These are phyloP conservation scores for Aphanoascus verrucosus DNA, from an alignment of 2,329 filamentous ascomycete species.

Conservation along the genomic window DNA sequence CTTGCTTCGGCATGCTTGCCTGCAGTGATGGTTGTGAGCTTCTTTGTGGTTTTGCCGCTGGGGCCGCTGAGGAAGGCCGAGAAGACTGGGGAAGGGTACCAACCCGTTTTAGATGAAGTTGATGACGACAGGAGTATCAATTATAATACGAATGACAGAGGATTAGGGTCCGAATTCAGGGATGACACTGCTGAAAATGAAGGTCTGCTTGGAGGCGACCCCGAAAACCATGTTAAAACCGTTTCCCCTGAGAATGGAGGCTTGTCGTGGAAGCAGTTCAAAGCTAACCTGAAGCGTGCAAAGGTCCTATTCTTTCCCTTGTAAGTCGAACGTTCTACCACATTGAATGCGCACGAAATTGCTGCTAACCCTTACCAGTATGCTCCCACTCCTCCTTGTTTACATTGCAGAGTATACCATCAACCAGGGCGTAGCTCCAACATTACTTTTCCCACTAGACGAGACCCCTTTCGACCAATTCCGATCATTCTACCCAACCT, in stretches of 20 bases:
- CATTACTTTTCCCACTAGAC: conserved; percentile 70
- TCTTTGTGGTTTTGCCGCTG: conserved; percentile 68
- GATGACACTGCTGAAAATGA: conserved; percentile 23
- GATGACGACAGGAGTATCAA: conserved; percentile 16
- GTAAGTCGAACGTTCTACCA: conserved; percentile 31
- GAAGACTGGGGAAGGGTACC: conserved; percentile 42
- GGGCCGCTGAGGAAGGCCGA: conserved; percentile 48
- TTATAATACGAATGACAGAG: conserved; percentile 11
- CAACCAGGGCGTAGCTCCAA: conserved; percentile 87
- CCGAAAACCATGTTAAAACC: conserved; percentile 2
- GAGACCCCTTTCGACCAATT: conserved; percentile 68
- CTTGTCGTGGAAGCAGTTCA: conserved; percentile 31
- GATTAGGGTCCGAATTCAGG: conserved; percentile 25
- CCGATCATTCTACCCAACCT: conserved; percentile 86
- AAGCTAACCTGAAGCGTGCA: conserved; percentile 52
- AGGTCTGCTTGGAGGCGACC: conserved; percentile 23
- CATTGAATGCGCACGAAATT: not conserved
- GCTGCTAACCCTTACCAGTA: conserved; percentile 38
- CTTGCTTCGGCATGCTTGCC: conserved; percentile 71
- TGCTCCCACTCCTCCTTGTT: conserved; percentile 83
- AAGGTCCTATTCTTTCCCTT: conserved; percentile 61
- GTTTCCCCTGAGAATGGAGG: not conserved
- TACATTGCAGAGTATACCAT: conserved; percentile 97
- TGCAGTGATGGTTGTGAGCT: conserved; percentile 67
- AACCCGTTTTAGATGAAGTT: conserved; percentile 40